Conservation (phyloP, 148 eudicot genomes). For the Fagopyrum esculentum region DNA sequence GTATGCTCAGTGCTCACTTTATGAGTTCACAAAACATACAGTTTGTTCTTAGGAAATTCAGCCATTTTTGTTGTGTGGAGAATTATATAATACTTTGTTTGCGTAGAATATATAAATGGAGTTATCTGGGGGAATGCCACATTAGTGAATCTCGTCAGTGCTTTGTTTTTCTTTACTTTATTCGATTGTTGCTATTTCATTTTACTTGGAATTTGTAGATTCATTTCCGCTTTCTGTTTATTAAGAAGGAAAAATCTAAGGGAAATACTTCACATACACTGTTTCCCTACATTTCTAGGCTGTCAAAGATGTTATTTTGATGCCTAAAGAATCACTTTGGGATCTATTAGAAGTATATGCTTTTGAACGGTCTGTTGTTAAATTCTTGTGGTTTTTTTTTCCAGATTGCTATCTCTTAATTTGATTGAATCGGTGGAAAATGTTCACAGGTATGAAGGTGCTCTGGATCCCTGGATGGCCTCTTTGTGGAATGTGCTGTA, state of each 20-base stretch:
- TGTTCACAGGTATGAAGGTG: conserved; percentile 75
- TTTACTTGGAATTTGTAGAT: background rate
- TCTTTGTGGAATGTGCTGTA: conserved; percentile 60
- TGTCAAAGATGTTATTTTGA: background rate
- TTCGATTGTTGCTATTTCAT: background rate
- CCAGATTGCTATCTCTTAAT: background rate
- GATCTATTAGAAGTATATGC: background rate
- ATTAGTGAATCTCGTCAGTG: background rate
- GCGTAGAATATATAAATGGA: background rate
- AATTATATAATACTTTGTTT: background rate
- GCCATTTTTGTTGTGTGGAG: background rate
- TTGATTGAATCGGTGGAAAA: conserved; percentile 15
- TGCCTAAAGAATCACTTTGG: background rate
- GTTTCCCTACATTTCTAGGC: background rate
- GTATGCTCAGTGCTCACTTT: background rate
- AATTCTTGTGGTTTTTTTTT: background rate
- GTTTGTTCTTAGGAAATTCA: background rate
- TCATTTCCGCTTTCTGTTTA: background rate
- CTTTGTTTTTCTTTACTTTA: background rate
- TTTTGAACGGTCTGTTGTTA: conserved; percentile 2
- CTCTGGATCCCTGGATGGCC: conserved; percentile 97
- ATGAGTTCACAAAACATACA: background rate
- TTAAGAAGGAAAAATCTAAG: background rate
- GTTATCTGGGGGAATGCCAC: background rate
- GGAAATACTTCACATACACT: background rate